Conservation (phyloP, 352 stramenopile genomes). For the Phytophthora pini region DNA sequence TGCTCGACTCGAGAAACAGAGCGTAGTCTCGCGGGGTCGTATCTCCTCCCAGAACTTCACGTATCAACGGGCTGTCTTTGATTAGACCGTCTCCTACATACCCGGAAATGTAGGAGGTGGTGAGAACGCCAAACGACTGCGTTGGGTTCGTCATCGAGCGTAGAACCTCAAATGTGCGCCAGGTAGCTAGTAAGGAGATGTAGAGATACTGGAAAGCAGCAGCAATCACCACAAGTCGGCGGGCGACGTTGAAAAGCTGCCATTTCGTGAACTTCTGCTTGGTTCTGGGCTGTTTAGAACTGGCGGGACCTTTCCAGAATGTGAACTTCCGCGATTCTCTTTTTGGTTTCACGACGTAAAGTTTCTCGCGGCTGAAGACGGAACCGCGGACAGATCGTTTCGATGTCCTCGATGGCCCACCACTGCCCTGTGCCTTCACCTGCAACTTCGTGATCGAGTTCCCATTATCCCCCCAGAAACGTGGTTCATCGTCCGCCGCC, state of each 20-base stretch:
- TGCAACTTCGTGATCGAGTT: slow-evolving; percentile 31
- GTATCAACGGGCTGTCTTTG: slow-evolving; percentile 21
- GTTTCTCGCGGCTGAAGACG: slow-evolving; percentile 10
- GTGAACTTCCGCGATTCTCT: not conserved
- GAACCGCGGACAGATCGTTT: slow-evolving; percentile 70
- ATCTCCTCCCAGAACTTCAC: slow-evolving; percentile 17
- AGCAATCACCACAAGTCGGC: slow-evolving; percentile 25
- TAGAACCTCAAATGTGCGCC: slow-evolving; percentile 25
- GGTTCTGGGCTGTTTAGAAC: not conserved
- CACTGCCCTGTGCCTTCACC: slow-evolving; percentile 21
- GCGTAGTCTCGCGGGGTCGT: slow-evolving; percentile 37
- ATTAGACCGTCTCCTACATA: slow-evolving; percentile 44
- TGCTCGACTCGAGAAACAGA: slow-evolving; percentile 14
- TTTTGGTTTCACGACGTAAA: slow-evolving; percentile 8
- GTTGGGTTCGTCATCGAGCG: slow-evolving; percentile 23
- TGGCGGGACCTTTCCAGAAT: not conserved
- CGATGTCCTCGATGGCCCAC: slow-evolving; percentile 48
- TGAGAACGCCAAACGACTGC: slow-evolving; percentile 13
- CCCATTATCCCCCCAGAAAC: not conserved
- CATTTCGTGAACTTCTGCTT: slow-evolving; percentile 27
- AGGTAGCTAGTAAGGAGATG: slow-evolving; percentile 33
- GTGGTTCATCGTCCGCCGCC: not conserved
- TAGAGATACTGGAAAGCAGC: slow-evolving; percentile 39
- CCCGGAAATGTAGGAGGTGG: slow-evolving; percentile 18
- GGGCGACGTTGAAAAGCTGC: slow-evolving; percentile 31